Evolutionary conservation across 331 rosid genomes (phyloP).

Genomic region (Pyrus hybrid): DNA sequence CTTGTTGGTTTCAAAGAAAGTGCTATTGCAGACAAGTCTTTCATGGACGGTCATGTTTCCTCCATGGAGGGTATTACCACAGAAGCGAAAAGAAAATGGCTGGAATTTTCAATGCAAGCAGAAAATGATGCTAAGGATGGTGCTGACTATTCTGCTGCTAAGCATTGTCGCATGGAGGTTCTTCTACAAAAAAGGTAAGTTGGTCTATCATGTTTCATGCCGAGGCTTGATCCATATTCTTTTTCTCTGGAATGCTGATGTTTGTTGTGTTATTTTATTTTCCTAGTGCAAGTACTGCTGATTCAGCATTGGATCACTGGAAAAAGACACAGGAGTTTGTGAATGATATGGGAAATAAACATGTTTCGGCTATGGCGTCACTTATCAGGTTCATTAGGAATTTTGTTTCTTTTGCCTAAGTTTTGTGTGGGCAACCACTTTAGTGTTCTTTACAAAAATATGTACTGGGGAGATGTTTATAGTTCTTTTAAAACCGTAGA

Average conservation of each 20-base stretch:
- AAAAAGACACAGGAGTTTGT: conserved; percentile 48
- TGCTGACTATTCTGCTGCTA: conserved; percentile 65
- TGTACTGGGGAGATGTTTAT: not conserved
- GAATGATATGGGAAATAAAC: conserved; percentile 56
- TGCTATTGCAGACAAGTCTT: conserved; percentile 52
- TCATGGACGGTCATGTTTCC: conserved; percentile 73
- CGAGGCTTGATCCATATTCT: not conserved
- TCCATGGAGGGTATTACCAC: conserved; percentile 66
- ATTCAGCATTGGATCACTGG: conserved; percentile 49
- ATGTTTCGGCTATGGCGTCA: conserved; percentile 43
- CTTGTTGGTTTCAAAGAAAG: conserved; percentile 58
- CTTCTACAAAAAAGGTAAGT: conserved; percentile 60
- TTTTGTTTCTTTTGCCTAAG: not conserved
- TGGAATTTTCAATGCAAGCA: conserved; percentile 54
- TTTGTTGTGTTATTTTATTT: conserved; percentile 1
- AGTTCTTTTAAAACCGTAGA: not conserved
- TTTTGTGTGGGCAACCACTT: not conserved
- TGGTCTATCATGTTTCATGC: not conserved
- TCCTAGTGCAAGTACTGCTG: conserved; percentile 43
- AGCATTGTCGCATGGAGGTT: conserved; percentile 75
- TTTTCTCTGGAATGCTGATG: conserved; percentile 5
- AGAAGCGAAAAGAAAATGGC: conserved; percentile 81
- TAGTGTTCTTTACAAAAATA: not conserved
- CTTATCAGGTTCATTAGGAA: conserved; percentile 43
- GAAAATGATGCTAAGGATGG: conserved; percentile 58